Conservation (phyloP, 345 rosid genomes). For the Eucalyptus dawsonii region DNA sequence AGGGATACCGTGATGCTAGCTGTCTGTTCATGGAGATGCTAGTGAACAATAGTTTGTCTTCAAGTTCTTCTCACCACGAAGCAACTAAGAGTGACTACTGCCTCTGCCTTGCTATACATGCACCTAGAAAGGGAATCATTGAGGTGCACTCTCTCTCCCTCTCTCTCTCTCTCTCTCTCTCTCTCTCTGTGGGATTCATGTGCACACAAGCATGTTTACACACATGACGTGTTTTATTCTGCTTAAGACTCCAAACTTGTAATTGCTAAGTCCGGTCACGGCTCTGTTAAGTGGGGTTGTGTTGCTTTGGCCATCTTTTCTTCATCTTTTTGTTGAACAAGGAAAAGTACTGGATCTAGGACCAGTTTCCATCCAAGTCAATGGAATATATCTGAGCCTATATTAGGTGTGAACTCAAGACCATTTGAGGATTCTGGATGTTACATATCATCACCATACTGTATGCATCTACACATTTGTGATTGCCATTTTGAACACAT, state of each 20-base stretch:
- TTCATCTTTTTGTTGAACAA: neutral
- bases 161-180: neutral
- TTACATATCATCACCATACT: neutral
- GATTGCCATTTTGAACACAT: neutral
- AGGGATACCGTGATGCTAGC: conserved; percentile 97
- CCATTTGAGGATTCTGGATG: neutral
- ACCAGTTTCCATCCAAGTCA: neutral
- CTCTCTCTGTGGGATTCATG: neutral
- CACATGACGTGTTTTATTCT: neutral
- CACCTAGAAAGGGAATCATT: conserved; percentile 88
- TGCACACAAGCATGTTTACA: neutral
- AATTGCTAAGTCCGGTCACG: neutral
- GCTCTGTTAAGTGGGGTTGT: neutral
- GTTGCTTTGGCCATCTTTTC: neutral
- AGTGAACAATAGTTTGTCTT: conserved; percentile 25
- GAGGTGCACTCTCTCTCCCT: conserved; percentile 33
- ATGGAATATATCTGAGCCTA: neutral
- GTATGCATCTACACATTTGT: neutral
- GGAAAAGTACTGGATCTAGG: neutral
- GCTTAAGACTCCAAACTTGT: neutral
- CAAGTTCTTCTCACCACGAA: conserved; percentile 33
- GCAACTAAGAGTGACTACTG: conserved; percentile 76
- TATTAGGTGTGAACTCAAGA: neutral
- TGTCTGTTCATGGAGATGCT: conserved; percentile 94
- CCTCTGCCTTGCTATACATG: conserved; percentile 93